Percentiles rank a stretch among this genome's conserved stretches.
Evolutionary conservation across 2,329 filamentous ascomycete genomes (phyloP).

Genomic region (Lachnellula willkommii): DNA sequence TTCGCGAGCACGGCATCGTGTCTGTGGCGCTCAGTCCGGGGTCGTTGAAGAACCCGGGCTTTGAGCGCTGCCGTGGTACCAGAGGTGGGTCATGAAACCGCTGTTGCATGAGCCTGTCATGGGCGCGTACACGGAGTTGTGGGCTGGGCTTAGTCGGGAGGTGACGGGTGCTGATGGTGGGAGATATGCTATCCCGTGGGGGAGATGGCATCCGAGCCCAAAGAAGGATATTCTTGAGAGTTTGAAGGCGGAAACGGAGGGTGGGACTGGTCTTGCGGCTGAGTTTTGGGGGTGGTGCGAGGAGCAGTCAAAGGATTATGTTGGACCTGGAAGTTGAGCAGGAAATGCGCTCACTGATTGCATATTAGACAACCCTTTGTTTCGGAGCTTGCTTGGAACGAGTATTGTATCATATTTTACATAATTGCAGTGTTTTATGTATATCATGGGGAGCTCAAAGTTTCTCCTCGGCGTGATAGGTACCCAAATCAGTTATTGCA

Average conservation of each 20-base stretch:
- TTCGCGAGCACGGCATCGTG: slow-evolving; percentile 8
- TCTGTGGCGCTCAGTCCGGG: slow-evolving; percentile 15
- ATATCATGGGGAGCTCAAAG: no score
- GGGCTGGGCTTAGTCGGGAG: slow-evolving; percentile 15
- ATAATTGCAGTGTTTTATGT: no score
- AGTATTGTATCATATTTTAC: no score
- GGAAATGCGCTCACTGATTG: no score
- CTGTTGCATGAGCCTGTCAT: slow-evolving; percentile 15
- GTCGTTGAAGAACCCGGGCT: slow-evolving; percentile 12
- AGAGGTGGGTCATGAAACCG: slow-evolving; percentile 3
- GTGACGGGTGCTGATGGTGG: slow-evolving; percentile 15
- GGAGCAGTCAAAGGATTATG: not conserved
- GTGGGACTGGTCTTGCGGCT: slow-evolving; percentile 18
- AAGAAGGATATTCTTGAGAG: slow-evolving; percentile 16
- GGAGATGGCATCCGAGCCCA: slow-evolving; percentile 36
- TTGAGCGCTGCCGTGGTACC: slow-evolving; percentile 1
- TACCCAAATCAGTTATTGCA: no score
- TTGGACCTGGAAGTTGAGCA: no score
- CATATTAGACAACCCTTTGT: no score
- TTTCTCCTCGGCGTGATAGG: no score
- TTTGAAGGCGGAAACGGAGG: slow-evolving; percentile 16
- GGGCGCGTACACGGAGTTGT: slow-evolving; percentile 22
- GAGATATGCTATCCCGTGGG: slow-evolving; percentile 23
- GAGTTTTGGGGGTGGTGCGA: slow-evolving; percentile 25
- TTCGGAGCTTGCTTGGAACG: no score